phyloP scores from a whole-genome alignment of 192 early-diverging fungal genomes.

The Jimgerdemannia lactiflua region DNA sequence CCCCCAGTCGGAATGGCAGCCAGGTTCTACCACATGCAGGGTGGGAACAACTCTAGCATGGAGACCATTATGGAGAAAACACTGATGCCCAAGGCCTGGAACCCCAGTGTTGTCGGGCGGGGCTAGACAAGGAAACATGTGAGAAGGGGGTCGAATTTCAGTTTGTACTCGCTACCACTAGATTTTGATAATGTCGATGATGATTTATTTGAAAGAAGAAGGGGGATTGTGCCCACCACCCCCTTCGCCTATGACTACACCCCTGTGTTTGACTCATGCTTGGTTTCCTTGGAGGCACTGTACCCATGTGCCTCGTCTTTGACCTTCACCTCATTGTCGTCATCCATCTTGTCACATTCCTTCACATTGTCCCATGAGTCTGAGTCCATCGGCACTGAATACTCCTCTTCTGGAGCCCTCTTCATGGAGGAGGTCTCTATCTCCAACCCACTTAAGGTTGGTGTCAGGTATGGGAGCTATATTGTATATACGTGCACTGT shows the following conservation, averaged over 20 bases:
- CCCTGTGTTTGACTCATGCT: not conserved
- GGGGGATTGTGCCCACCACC: not conserved
- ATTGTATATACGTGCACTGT: slow-evolving; percentile 41
- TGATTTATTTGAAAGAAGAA: not conserved
- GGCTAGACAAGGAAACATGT: not conserved
- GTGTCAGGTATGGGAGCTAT: slow-evolving; percentile 41
- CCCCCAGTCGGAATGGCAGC: not conserved
- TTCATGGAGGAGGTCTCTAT: slow-evolving; percentile 38
- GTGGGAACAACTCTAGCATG: not conserved
- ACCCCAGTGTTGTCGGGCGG: not conserved
- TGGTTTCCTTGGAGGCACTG: not conserved
- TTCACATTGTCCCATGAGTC: not conserved
- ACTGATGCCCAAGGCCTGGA: not conserved
- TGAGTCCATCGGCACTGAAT: not conserved
- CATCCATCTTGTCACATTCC: not conserved
- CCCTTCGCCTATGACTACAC: not conserved
- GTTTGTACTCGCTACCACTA: not conserved
- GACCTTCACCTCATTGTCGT: not conserved
- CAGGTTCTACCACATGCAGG: not conserved
- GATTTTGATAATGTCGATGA: not conserved
- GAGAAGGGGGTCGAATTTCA: not conserved
- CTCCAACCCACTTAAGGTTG: slow-evolving; percentile 35
- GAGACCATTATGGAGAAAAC: not conserved
- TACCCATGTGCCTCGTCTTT: not conserved
- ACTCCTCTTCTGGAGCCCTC: not conserved